phyloP scores from a whole-genome alignment of 108 stramenopile species.

The Fistulifera solaris region DNA sequence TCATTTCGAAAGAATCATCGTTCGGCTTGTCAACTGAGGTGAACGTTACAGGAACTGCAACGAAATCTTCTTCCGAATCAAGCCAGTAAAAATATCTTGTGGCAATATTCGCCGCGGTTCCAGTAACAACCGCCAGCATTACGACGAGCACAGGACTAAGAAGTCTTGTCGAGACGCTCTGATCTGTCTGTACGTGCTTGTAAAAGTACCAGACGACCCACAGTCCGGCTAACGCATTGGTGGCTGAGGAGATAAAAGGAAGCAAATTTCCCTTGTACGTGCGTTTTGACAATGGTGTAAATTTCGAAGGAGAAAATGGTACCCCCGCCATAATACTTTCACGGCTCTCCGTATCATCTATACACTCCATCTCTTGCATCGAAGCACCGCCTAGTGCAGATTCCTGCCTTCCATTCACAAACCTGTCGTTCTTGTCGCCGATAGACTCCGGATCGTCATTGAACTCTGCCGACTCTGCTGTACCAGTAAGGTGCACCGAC shows the following conservation, averaged over 20 bases:
- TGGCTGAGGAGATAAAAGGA: background rate
- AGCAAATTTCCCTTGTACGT: background rate
- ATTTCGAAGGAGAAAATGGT: background rate
- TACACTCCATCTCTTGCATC: background rate
- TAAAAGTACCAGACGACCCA: background rate
- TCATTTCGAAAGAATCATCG: slow-evolving; percentile 2
- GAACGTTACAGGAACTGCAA: background rate
- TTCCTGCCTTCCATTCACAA: background rate
- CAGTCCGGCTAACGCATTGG: background rate
- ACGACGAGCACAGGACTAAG: background rate
- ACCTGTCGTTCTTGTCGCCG: too few species aligned
- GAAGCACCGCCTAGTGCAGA: background rate
- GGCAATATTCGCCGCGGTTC: background rate
- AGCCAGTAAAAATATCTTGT: background rate
- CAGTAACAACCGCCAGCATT: background rate
- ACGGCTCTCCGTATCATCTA: too few species aligned
- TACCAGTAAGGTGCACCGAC: background rate
- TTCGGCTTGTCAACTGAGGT: background rate
- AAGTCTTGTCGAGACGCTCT: background rate
- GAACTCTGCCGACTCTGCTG: too few species aligned
- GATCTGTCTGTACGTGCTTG: background rate
- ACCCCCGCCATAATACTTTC: too few species aligned
- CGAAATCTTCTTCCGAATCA: background rate
- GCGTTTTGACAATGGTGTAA: background rate
- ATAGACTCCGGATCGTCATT: too few species aligned